Base-by-base conservation (phyloP, 2,329 filamentous ascomycete species). In the Lachnum nothofagi region DNA sequence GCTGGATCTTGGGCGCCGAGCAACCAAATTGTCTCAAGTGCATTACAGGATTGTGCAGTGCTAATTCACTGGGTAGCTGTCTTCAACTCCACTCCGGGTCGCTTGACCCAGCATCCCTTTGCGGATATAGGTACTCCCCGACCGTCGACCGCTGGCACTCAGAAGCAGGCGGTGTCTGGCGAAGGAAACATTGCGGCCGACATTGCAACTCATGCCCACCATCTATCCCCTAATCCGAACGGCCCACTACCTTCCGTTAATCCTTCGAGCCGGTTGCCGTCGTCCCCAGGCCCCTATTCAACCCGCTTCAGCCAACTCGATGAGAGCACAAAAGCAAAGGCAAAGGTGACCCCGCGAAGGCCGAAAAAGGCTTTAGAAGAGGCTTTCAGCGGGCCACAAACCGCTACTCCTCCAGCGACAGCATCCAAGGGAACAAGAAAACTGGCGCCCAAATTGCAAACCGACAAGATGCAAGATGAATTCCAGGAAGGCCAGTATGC, bases 51-150 rank as follows among this genome's bases (percentile, higher is more conserved):
- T n/a, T n/a, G n/a, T n/a, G n/a, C n/a, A n/a, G n/a, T n/a, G n/a
- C n/a, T n/a, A n/a, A n/a, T n/a, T n/a, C n/a, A n/a, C n/a, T n/a
- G n/a, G n/a, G n/a, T n/a, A n/a, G n/a, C 79, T 54, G 78, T 83
- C 60, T 83, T 83, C 70, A 80, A 81, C 67, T 70, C 74, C n/a
- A 82, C 79, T 7, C 80, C 80, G 14, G 79, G 77, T 41, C 79
- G 80, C 61, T 69, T 82, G 46, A 71, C 57, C n/a, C 60, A 63
- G 22, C 50, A 57, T 39, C 49, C 53, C 20, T 65, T 65, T 55
- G 50, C 52, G 31, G 60, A 64, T 22, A 49, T 52, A 20, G 53
- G 53, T 31, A 62, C 60, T 19, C 59, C 58, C 8, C 49, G 54
- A 35, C 49, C 57, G 2, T 41, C 53, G 10, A 53, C 52, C 14